Conservation (phyloP, 495 filamentous ascomycete species). For the Extremus antarcticus region DNA sequence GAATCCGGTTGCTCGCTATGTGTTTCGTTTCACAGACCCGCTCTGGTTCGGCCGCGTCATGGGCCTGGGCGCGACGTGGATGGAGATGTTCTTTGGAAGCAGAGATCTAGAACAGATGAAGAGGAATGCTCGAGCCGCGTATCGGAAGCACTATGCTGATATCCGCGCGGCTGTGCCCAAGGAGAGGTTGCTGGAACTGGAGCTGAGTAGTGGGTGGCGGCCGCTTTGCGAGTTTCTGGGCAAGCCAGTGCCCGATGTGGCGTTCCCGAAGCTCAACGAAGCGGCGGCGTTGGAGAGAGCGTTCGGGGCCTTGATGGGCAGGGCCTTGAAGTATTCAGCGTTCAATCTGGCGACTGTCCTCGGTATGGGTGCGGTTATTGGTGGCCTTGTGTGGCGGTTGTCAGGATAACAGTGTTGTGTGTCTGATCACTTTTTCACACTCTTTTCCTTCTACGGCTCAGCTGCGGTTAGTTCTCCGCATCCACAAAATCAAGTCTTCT, state of each 20-base stretch:
- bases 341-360: background rate
- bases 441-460: too few relatives aligned
- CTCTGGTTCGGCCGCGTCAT: slow-evolving; percentile 8
- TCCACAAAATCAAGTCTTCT: too few relatives aligned
- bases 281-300: background rate
- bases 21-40: slow-evolving; percentile 4
- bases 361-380: background rate
- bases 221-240: slow-evolving; percentile 20
- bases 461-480: too few relatives aligned
- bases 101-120: background rate
- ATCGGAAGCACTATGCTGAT: slow-evolving; percentile 10
- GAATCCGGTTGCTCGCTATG: background rate
- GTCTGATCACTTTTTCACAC: too few relatives aligned
- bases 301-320: background rate
- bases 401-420: too few relatives aligned
- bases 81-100: background rate
- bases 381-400: background rate
- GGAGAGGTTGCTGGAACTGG: slow-evolving; percentile 14
- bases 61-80: background rate
- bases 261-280: slow-evolving; percentile 19
- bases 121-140: slow-evolving; percentile 11
- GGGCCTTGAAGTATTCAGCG: background rate
- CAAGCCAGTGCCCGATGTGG: slow-evolving; percentile 10
- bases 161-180: slow-evolving; percentile 7
- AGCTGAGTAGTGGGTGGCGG: slow-evolving; percentile 17